These are phyloP conservation scores for Hansenula sp. DNA, from an alignment of 1,139 yeast genomes.

Conservation along the genomic window DNA sequence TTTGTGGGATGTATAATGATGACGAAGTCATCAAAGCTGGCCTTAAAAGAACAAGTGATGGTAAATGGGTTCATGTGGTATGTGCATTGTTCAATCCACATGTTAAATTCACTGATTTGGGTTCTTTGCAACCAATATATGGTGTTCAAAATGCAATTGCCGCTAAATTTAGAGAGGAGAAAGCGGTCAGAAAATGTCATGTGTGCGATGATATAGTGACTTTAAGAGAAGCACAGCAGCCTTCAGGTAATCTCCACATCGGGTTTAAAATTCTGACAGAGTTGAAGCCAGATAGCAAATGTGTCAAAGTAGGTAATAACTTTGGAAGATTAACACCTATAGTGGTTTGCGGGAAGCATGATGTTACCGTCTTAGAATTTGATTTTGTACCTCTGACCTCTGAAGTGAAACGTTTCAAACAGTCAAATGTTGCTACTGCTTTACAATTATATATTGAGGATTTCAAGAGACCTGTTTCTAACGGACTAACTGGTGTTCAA, in stretches of 20 bases:
- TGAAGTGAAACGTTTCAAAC: slow-evolving; percentile 33
- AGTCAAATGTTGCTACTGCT: slow-evolving; percentile 15
- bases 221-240: slow-evolving; percentile 2
- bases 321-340: slow-evolving; percentile 42
- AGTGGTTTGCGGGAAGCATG: slow-evolving; percentile 41
- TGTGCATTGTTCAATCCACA: slow-evolving; percentile 61
- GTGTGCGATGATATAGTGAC: slow-evolving; percentile 7
- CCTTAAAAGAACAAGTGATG: slow-evolving; percentile 64
- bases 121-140: slow-evolving; percentile 40
- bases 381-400: slow-evolving; percentile 27
- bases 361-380: slow-evolving; percentile 6
- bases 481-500: slow-evolving; percentile 11
- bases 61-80: slow-evolving; percentile 77
- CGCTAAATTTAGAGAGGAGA: neutral
- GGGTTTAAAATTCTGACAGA: slow-evolving; percentile 23
- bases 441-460: slow-evolving; percentile 42
- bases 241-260: slow-evolving; percentile 1
- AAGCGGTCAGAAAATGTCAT: slow-evolving; percentile 4
- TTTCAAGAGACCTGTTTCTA: neutral
- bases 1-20: slow-evolving; percentile 58
- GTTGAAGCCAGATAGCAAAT: slow-evolving; percentile 22
- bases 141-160: slow-evolving; percentile 19
- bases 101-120: slow-evolving; percentile 37
- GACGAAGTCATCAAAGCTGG: slow-evolving; percentile 42
- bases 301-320: slow-evolving; percentile 25